phyloP scores from a whole-genome alignment of 331 rosid species.

The Arachis monticola region DNA sequence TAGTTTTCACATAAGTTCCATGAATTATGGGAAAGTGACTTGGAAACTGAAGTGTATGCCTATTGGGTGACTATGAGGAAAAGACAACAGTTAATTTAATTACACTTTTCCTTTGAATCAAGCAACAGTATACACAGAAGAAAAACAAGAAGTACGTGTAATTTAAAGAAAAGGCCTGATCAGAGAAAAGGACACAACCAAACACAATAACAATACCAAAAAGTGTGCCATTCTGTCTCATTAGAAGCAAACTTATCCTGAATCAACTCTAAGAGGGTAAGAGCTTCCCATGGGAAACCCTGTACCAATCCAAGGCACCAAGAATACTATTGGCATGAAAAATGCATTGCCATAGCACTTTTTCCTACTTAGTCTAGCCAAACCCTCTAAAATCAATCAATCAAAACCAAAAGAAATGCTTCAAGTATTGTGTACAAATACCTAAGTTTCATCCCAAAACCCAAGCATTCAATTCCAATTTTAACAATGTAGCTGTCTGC shows the following conservation, averaged over 20 bases:
- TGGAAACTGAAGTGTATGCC: constrained; percentile 14
- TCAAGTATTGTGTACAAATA: too few species aligned
- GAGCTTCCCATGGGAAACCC: too few species aligned
- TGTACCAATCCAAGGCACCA: too few species aligned
- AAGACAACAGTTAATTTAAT: not conserved
- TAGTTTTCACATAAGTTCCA: not conserved
- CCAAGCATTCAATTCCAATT: too few species aligned
- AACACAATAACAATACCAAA: constrained; percentile 6
- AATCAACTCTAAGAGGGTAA: constrained; percentile 8
- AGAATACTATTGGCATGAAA: too few species aligned
- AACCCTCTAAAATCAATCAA: too few species aligned
- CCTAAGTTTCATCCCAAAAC: too few species aligned
- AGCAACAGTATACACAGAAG: constrained; percentile 35
- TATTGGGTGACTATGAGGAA: constrained; percentile 34
- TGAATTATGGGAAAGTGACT: not conserved
- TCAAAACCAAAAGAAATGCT: too few species aligned
- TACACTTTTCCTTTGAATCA: constrained; percentile 16
- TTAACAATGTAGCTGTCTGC: too few species aligned
- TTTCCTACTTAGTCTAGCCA: too few species aligned
- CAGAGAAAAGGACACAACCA: too few species aligned
- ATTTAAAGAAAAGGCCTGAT: constrained; percentile 2
- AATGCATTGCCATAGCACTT: too few species aligned
- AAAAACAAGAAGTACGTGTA: constrained; percentile 26
- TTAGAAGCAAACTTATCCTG: constrained; percentile 25
- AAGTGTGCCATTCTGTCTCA: constrained; percentile 9